phyloP scores from a whole-genome alignment of 1,139 yeast species.

The Sugiyamaella paludigena region DNA sequence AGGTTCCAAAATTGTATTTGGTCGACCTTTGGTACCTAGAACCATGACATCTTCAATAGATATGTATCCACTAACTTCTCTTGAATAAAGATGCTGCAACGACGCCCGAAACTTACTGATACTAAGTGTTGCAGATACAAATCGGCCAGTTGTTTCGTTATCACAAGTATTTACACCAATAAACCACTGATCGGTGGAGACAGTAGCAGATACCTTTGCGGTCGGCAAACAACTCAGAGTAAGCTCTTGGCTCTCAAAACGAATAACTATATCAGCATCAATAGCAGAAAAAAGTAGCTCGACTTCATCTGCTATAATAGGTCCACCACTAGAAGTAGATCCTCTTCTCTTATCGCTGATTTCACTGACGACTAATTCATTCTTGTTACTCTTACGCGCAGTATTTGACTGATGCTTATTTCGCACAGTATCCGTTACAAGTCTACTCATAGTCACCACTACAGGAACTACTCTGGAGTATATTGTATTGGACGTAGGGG shows the following conservation, averaged over 20 bases:
- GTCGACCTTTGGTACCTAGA: slow-evolving; percentile 34
- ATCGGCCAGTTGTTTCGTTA: slow-evolving; percentile 42
- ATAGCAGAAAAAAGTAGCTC: slow-evolving; percentile 41
- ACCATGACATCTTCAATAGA: slow-evolving; percentile 51
- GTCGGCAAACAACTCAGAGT: slow-evolving; percentile 88
- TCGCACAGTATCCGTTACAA: slow-evolving; percentile 15
- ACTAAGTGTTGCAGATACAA: slow-evolving; percentile 45
- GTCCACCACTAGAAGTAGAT: not conserved
- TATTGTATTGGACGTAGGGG: slow-evolving; percentile 71
- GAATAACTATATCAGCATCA: slow-evolving; percentile 62
- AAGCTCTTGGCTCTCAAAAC: slow-evolving; percentile 69
- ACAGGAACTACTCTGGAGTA: slow-evolving; percentile 80
- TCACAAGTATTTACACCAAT: slow-evolving; percentile 56
- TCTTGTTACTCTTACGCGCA: slow-evolving; percentile 2
- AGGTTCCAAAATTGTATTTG: slow-evolving; percentile 25
- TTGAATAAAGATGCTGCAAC: slow-evolving; percentile 84
- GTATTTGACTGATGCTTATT: slow-evolving; percentile 14
- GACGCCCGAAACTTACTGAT: slow-evolving; percentile 60
- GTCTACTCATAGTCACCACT: slow-evolving; percentile 48
- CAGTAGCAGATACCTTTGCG: slow-evolving; percentile 86
- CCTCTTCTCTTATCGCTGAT: not conserved
- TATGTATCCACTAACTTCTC: slow-evolving; percentile 81
- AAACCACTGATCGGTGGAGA: slow-evolving; percentile 64
- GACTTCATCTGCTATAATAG: slow-evolving; percentile 1
- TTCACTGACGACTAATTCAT: not conserved